phyloP scores from a whole-genome alignment of 768 basidiomycete genomes.

The Plicaturopsis crispa region DNA sequence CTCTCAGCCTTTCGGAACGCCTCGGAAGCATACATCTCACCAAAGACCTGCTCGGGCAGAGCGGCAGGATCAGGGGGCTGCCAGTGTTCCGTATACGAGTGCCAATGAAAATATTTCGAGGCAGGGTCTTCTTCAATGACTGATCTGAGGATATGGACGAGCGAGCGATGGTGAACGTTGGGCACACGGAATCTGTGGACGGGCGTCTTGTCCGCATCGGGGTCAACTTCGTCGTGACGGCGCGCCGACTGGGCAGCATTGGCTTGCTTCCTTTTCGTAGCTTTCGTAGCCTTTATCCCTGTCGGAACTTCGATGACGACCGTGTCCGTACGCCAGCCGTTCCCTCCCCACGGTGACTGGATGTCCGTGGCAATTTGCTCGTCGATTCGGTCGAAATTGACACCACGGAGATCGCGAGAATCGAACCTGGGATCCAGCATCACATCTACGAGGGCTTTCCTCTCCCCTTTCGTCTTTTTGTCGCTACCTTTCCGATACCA shows the following conservation, averaged over 20 bases:
- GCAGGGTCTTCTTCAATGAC: slow-evolving; percentile 7
- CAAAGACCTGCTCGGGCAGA: slow-evolving; percentile 11
- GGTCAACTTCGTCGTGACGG: slow-evolving; percentile 6
- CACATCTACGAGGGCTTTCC: slow-evolving; percentile 10
- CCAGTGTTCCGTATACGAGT: slow-evolving; percentile 20
- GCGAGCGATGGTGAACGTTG: slow-evolving; percentile 14
- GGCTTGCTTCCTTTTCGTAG: slow-evolving; percentile 5
- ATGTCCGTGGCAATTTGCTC: slow-evolving; percentile 8
- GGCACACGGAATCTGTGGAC: slow-evolving; percentile 12
- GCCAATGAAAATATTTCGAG: slow-evolving; percentile 17
- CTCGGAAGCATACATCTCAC: slow-evolving; percentile 16
- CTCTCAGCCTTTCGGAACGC: slow-evolving; percentile 15
- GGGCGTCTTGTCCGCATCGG: slow-evolving; percentile 7
- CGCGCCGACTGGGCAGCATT: slow-evolving; percentile 2
- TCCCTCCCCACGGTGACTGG: slow-evolving; percentile 6
- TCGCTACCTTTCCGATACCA: slow-evolving; percentile 14
- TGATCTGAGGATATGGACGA: slow-evolving; percentile 11
- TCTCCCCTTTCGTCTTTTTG: slow-evolving; percentile 11
- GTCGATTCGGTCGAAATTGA: slow-evolving; percentile 18
- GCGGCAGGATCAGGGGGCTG: slow-evolving; percentile 5
- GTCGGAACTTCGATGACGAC: slow-evolving; percentile 16
- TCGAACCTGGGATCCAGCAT: slow-evolving; percentile 9
- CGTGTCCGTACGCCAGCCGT: slow-evolving; percentile 14
- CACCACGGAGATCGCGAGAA: slow-evolving; percentile 9
- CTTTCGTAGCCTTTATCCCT: slow-evolving; percentile 15